phyloP scores from a whole-genome alignment of 768 basidiomycete species.

The Scleroderma citrinum region DNA sequence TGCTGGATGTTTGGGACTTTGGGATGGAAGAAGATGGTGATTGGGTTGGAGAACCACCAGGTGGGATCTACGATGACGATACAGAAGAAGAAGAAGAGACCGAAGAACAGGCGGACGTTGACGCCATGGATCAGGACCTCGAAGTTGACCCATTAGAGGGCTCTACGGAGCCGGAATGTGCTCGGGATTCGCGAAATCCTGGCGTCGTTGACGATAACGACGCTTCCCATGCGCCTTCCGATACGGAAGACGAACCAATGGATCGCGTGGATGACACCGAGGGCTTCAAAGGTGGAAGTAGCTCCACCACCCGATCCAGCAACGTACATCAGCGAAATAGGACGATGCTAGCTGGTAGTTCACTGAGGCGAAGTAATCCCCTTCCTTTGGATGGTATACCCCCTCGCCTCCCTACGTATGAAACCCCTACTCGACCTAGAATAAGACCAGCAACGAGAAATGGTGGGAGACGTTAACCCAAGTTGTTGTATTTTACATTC shows the following conservation, averaged over 20 bases:
- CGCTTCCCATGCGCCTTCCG: constrained; percentile 18
- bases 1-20: constrained; percentile 89
- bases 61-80: constrained; percentile 68
- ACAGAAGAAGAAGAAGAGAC: constrained; percentile 42
- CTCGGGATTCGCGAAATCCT: constrained; percentile 23
- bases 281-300: constrained; percentile 26
- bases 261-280: constrained; percentile 24
- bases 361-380: constrained; percentile 21
- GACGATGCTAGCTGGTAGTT: constrained; percentile 14
- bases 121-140: constrained; percentile 71
- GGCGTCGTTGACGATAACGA: constrained; percentile 19
- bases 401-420: constrained; percentile 36
- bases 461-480: constrained; percentile 40
- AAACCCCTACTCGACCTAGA: constrained; percentile 60
- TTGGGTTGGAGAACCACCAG: constrained; percentile 76
- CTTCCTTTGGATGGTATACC: constrained; percentile 29
- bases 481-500: neutral
- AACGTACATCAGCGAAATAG: constrained; percentile 12
- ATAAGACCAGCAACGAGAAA: constrained; percentile 35
- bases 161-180: constrained; percentile 22
- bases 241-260: constrained; percentile 29
- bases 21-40: constrained; percentile 68
- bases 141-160: constrained; percentile 29
- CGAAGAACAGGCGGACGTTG: constrained; percentile 54
- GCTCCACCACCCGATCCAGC: constrained; percentile 14